A percentile compares a stretch with the other conserved stretches of the same genome.
Conservation (phyloP, 805 yeast genomes). For the Hanseniaspora hatyaiensis region DNA sequence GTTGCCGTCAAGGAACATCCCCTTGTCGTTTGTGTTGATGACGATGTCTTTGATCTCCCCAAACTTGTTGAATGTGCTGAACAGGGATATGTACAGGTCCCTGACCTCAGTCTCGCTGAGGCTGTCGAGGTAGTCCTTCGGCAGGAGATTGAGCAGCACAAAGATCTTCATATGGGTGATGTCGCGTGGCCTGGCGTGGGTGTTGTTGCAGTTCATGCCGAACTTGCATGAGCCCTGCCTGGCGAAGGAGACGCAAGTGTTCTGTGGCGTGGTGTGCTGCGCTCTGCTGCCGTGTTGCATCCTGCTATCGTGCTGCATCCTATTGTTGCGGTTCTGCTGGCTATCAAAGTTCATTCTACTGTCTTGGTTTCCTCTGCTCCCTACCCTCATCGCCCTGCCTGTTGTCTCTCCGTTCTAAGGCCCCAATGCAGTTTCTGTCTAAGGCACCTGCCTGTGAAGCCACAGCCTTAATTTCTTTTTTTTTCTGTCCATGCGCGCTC, state of each 20-base stretch:
- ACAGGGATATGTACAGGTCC: slow-evolving; percentile 42
- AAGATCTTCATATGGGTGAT: slow-evolving; percentile 1
- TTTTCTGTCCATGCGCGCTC: no score
- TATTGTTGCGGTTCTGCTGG: no score
- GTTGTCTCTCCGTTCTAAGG: background rate
- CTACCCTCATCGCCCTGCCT: no score
- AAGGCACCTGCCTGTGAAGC: no score
- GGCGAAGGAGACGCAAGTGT: slow-evolving; percentile 47
- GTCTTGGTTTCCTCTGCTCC: slow-evolving; percentile 1
- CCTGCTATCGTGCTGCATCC: background rate
- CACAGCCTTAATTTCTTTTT: no score
- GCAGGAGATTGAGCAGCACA: slow-evolving; percentile 12
- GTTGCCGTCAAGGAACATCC: slow-evolving; percentile 74
- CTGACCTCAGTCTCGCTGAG: slow-evolving; percentile 27
- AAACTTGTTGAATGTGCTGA: slow-evolving; percentile 39
- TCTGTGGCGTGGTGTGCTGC: slow-evolving; percentile 9
- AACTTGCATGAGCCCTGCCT: slow-evolving; percentile 91
- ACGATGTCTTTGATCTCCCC: slow-evolving; percentile 50
- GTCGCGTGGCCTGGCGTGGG: slow-evolving; percentile 52
- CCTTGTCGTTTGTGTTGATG: slow-evolving; percentile 65
- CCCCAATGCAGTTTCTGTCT: no score
- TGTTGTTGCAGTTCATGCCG: slow-evolving; percentile 74
- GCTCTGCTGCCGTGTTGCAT: background rate
- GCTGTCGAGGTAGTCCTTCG: background rate
- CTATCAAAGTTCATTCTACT: background rate